Conservation (phyloP, 1,284 basidiomycete species). For the Sparassis latifolia region DNA sequence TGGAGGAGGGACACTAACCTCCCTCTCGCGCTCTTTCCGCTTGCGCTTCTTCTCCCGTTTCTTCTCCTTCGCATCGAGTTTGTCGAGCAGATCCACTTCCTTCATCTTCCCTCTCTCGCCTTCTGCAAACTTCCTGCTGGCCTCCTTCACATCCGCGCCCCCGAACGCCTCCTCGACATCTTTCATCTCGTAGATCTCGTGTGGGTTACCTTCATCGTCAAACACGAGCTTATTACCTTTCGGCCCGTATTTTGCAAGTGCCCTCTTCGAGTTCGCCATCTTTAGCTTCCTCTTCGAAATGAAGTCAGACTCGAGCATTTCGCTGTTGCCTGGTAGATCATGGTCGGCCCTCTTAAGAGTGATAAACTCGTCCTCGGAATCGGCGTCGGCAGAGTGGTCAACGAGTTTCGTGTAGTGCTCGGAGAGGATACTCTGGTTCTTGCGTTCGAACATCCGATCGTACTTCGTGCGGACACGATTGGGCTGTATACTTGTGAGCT, state of each 20-base stretch:
- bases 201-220: conserved; percentile 78
- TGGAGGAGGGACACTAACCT: conserved; percentile 33
- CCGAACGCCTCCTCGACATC: conserved; percentile 67
- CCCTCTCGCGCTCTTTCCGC: conserved; percentile 80
- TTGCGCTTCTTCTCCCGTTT: conserved; percentile 80
- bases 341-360: conserved; percentile 91
- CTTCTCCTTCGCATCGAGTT: conserved; percentile 82
- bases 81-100: conserved; percentile 70
- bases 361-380: conserved; percentile 83
- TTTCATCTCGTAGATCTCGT: conserved; percentile 77
- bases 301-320: conserved; percentile 34
- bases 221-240: conserved; percentile 72
- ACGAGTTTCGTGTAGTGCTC: conserved; percentile 89
- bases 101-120: conserved; percentile 68
- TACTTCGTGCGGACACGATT: conserved; percentile 85
- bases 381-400: conserved; percentile 47
- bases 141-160: conserved; percentile 52
- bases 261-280: conserved; percentile 76
- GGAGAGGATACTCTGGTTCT: conserved; percentile 91
- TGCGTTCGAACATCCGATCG: conserved; percentile 96
- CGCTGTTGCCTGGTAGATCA: conserved; percentile 46
- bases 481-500: conserved; percentile 5
- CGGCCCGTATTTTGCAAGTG: conserved; percentile 56
- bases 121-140: conserved; percentile 65
- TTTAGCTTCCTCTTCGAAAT: conserved; percentile 59